A percentile compares a stretch with the other conserved stretches of the same genome.
Conservation (phyloP, 768 basidiomycete species). For the Chlorophyllum brunneum region DNA sequence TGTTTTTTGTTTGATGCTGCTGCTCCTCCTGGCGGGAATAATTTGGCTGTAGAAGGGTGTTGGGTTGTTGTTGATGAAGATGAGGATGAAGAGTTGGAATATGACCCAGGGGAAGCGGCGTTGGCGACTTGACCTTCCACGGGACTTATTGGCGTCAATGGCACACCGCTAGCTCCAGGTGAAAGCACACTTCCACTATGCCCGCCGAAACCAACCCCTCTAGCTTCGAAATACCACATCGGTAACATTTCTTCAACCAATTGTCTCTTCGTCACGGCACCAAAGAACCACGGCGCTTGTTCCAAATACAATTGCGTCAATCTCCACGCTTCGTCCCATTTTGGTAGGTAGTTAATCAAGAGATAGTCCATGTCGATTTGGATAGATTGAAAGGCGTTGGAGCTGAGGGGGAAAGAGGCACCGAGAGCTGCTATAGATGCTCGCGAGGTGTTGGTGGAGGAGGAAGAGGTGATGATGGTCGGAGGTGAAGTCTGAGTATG, state of each 20-base stretch:
- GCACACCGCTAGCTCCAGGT: constrained; percentile 14
- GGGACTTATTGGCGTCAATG: constrained; percentile 5
- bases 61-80: constrained; percentile 8
- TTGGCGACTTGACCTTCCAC: not conserved
- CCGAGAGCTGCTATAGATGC: constrained; percentile 26
- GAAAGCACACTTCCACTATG: constrained; percentile 14
- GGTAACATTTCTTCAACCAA: constrained; percentile 64
- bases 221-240: constrained; percentile 56
- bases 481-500: not conserved
- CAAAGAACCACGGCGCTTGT: constrained; percentile 80
- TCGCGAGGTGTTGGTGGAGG: constrained; percentile 14
- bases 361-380: constrained; percentile 42
- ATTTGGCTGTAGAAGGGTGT: not conserved
- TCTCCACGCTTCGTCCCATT: constrained; percentile 52
- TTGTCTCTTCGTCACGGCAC: constrained; percentile 61
- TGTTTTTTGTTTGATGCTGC: constrained; percentile 11
- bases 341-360: constrained; percentile 48
- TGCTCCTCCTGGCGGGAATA: not conserved
- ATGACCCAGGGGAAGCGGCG: constrained; percentile 12
- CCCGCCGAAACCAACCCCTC: not conserved
- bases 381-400: constrained; percentile 28
- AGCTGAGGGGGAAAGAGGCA: constrained; percentile 43
- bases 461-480: constrained; percentile 3
- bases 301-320: constrained; percentile 69
- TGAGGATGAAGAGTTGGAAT: constrained; percentile 1